A percentile compares a stretch with the other conserved stretches of the same genome.
phyloP scores from a whole-genome alignment of 257 asterid species.

The Nicotiana benthamiana region DNA sequence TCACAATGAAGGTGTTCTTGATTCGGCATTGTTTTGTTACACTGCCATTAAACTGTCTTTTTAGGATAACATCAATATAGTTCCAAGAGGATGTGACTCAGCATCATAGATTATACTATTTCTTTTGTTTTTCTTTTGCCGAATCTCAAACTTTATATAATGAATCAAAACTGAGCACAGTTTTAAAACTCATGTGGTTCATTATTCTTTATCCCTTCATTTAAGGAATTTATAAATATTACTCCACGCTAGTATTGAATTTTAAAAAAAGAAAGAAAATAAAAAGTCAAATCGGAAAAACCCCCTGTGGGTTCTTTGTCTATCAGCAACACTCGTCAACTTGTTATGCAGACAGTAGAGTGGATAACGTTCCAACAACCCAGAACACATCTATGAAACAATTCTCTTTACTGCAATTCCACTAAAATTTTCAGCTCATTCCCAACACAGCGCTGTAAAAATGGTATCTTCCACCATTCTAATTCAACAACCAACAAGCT shows the following conservation, averaged over 20 bases:
- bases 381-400: background rate
- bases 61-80: no score
- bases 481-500: constrained; percentile 6
- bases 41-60: no score
- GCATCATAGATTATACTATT: no score
- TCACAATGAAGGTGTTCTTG: no score
- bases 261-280: no score
- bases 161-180: background rate
- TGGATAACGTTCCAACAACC: constrained; percentile 1
- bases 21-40: no score
- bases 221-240: background rate
- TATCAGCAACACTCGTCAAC: background rate
- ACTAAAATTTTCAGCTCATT: background rate
- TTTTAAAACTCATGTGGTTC: background rate
- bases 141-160: background rate
- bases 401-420: background rate
- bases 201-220: background rate
- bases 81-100: no score
- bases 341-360: background rate
- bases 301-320: background rate
- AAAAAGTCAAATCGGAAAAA: background rate
- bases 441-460: background rate
- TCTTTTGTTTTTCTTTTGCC: no score
- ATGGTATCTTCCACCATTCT: constrained; percentile 6
- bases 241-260: background rate